Evolutionary conservation across 2,329 filamentous ascomycete genomes (phyloP).

Genomic region (Hypoxylon sp.): DNA sequence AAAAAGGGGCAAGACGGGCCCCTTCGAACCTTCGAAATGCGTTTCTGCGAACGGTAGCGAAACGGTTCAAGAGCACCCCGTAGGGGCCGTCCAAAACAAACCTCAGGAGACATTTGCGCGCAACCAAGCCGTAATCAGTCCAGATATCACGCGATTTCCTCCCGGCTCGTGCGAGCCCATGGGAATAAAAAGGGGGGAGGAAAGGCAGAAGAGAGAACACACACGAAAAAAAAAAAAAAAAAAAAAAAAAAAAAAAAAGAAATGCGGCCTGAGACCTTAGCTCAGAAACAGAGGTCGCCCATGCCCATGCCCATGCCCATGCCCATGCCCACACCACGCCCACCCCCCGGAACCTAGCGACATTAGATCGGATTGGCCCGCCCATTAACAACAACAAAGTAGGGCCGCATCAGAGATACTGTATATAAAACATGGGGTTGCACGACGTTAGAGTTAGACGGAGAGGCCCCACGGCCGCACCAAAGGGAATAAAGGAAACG

Average conservation of each 20-base stretch:
- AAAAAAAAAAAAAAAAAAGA: background rate
- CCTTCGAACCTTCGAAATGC: constrained; percentile 10
- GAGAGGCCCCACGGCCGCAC: constrained; percentile 2
- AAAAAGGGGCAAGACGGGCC: constrained; percentile 3
- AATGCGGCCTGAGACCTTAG: background rate
- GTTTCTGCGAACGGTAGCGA: constrained; percentile 14
- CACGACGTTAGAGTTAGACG: constrained; percentile 40
- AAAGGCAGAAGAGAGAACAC: too few relatives aligned
- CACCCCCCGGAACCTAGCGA: constrained; percentile 28
- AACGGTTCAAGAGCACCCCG: constrained; percentile 8
- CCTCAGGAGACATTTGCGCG: constrained; percentile 14
- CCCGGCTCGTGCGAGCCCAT: constrained; percentile 14
- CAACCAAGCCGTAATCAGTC: constrained; percentile 31
- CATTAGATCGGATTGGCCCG: constrained; percentile 37
- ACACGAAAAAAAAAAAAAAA: background rate
- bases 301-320: background rate
- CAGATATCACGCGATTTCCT: constrained; percentile 31
- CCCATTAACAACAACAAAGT: constrained; percentile 31
- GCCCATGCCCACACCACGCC: background rate
- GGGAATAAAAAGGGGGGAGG: constrained; percentile 8
- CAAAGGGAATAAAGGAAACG: constrained; percentile 17
- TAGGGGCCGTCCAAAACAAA: constrained; percentile 10
- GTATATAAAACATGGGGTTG: constrained; percentile 39
- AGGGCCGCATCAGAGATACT: constrained; percentile 28
- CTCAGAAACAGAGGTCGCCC: constrained; percentile 11